Base-by-base conservation (phyloP, 352 stramenopile species). In the Detonula confervacea region DNA sequence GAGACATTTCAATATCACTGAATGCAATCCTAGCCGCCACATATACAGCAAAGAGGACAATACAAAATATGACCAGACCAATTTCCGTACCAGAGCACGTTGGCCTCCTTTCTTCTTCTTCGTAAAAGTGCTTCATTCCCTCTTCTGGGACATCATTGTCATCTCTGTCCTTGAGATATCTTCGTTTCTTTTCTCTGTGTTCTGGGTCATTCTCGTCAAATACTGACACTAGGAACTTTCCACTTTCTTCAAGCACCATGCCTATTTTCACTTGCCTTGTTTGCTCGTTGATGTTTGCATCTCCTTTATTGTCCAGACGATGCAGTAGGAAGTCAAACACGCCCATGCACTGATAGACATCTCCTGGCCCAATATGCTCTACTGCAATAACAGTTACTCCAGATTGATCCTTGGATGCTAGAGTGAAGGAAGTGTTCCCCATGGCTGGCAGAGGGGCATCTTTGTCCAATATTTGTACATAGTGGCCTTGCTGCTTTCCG, bases 321-420 rank as follows among this genome's bases (percentile, higher is more conserved):
- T 81, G 81, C 12, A 94, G 71, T 12, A 94, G 49, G 71, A 94
- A 94, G 51, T 87, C 85, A 67, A 94, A 94, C 9, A 84, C 75
- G n/a, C 83, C 85, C 56, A 90, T 87, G 7, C 67, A 76, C 37
- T 88, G 64, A 52, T 81, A 83, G 9, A 82, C 73, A 79, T 76
- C 46, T 24, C 70, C 49, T 37, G 73, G 63, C 57, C 69, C 79
- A 35, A 94, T 79, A 25, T 81, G 49, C 73, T 94, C 88, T 20
- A 91, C 88, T 18, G 83, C 88, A 20, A 83, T 42, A 20, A 94
- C 66, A 16, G 82, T 91, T 0, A 94, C 79, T 33, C 88, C 88
- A 30, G 55, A 49, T 84, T 92, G 87, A 61, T 63, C 25, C 7
- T 49, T 56, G 70, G 83, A 54, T 5, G 82, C 86, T 49, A 92